These are phyloP conservation scores for Moringa oleifera DNA, from an alignment of 345 rosid genomes.

Conservation along the genomic window DNA sequence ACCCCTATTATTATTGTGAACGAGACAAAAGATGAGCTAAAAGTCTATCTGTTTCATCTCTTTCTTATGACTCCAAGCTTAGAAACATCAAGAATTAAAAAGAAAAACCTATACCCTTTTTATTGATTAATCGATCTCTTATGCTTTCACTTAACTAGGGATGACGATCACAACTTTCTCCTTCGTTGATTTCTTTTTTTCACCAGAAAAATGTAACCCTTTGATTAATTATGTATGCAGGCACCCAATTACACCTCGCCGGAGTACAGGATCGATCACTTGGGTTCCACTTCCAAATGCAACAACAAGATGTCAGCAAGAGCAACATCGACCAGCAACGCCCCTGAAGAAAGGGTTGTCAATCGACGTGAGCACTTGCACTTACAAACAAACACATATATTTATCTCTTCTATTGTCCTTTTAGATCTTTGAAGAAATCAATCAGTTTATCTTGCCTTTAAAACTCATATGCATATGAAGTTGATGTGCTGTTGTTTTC, in stretches of 20 bases:
- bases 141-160: too few relatives aligned
- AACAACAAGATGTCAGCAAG: slow-evolving; percentile 48
- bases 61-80: too few relatives aligned
- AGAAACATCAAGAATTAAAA: too few relatives aligned
- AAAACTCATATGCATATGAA: not conserved
- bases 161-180: too few relatives aligned
- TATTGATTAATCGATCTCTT: too few relatives aligned
- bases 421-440: too few relatives aligned
- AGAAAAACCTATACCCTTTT: too few relatives aligned
- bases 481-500: slow-evolving; percentile 9
- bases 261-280: slow-evolving; percentile 39
- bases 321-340: slow-evolving; percentile 21
- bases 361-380: slow-evolving; percentile 60
- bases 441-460: not conserved
- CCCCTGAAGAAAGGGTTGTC: slow-evolving; percentile 45
- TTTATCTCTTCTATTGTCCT: not conserved
- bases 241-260: slow-evolving; percentile 32
- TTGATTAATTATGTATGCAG: slow-evolving; percentile 19
- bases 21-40: too few relatives aligned
- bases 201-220: too few relatives aligned
- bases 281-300: slow-evolving; percentile 63
- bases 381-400: not conserved
- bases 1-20: too few relatives aligned
- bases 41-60: too few relatives aligned
- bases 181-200: too few relatives aligned